These are phyloP conservation scores for Schizochytrium sp. DNA, from an alignment of 108 stramenopile genomes.

Conservation along the genomic window DNA sequence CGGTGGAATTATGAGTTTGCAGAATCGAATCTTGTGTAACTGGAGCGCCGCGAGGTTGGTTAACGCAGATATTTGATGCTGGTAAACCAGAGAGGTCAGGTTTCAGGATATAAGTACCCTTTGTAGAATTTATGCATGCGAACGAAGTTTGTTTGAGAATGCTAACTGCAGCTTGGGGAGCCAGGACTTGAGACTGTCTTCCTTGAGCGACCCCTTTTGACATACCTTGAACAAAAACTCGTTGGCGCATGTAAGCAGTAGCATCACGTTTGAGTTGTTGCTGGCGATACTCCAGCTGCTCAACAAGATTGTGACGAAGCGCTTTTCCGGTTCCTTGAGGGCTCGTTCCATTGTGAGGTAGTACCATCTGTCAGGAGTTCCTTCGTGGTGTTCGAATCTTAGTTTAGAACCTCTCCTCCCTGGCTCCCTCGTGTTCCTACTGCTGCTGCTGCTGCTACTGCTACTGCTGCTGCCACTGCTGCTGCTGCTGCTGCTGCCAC, in stretches of 20 bases:
- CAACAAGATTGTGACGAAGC: not conserved
- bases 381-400: too few species aligned
- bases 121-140: not conserved
- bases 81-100: not conserved
- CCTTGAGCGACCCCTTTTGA: not conserved
- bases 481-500: too few species aligned
- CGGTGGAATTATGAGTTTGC: too few species aligned
- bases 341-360: too few species aligned
- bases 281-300: not conserved
- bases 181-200: not conserved
- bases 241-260: not conserved
- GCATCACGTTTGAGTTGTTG: not conserved
- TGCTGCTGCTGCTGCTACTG: too few species aligned
- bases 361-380: too few species aligned
- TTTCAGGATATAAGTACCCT: not conserved
- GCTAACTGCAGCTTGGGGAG: not conserved
- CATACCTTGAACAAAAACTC: not conserved
- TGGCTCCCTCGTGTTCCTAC: too few species aligned
- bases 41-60: too few species aligned
- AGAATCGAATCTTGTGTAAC: too few species aligned
- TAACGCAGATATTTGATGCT: not conserved
- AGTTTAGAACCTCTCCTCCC: too few species aligned
- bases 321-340: not conserved
- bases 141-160: not conserved
- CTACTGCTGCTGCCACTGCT: too few species aligned